Conservation (phyloP, 768 basidiomycete genomes). For the Hygrophoropsis aurantiaca region DNA sequence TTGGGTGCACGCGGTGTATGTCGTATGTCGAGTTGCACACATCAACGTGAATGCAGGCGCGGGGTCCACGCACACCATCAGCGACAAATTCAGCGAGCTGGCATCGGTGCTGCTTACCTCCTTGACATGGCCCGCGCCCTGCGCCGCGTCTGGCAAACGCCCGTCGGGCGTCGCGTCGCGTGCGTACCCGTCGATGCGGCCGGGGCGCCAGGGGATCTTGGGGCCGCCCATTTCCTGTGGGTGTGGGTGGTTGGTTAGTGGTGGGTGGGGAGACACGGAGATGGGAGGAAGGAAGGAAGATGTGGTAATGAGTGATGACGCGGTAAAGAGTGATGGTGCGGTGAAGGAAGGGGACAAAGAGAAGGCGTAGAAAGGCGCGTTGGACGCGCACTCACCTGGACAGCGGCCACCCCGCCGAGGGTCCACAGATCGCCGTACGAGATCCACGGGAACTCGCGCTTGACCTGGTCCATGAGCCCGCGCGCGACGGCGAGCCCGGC, state of each 20-base stretch:
- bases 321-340: neutral
- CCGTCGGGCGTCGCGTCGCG: constrained; percentile 80
- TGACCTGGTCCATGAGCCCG: constrained; percentile 79
- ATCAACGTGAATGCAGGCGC: too few relatives aligned
- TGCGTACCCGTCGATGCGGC: constrained; percentile 84
- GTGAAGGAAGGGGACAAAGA: neutral
- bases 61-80: too few relatives aligned
- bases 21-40: too few relatives aligned
- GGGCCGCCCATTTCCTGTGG: constrained; percentile 87
- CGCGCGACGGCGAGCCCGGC: constrained; percentile 82
- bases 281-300: too few relatives aligned
- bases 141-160: constrained; percentile 83
- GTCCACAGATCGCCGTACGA: constrained; percentile 98
- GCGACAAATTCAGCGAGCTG: too few relatives aligned
- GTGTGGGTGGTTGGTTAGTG: too few relatives aligned
- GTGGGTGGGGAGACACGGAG: too few relatives aligned
- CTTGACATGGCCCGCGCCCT: constrained; percentile 84
- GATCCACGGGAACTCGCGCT: constrained; percentile 89
- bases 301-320: constrained; percentile 1
- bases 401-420: constrained; percentile 86
- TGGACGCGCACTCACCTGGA: constrained; percentile 48
- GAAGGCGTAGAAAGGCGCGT: neutral
- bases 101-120: constrained; percentile 53
- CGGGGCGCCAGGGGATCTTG: constrained; percentile 90
- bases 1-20: too few relatives aligned